Evolutionary conservation across 768 basidiomycete species (phyloP).

Genomic region (Rubroboletus satanas): DNA sequence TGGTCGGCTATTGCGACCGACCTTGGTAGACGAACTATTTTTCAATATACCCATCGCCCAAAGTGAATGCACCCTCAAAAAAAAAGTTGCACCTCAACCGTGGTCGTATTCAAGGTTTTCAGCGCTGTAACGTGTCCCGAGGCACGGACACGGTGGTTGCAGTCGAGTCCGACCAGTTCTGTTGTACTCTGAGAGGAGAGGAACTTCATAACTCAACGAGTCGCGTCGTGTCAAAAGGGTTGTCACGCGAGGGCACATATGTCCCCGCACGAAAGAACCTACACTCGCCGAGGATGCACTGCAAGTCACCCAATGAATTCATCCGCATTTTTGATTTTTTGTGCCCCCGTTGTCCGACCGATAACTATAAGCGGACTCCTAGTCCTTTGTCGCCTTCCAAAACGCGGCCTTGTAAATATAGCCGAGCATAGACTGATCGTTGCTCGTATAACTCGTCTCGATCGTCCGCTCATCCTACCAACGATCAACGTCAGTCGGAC

Average conservation of each 20-base stretch:
- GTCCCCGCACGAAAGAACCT: neutral
- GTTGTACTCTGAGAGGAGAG: neutral
- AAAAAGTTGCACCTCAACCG: neutral
- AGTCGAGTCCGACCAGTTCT: neutral
- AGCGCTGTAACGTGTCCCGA: neutral
- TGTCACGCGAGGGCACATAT: neutral
- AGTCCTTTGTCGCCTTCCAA: conserved; percentile 65
- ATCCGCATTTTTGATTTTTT: neutral
- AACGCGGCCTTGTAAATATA: conserved; percentile 84
- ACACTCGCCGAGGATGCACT: neutral
- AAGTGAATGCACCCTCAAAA: neutral
- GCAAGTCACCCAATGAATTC: neutral
- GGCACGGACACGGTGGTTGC: neutral
- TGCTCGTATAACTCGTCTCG: conserved; percentile 83
- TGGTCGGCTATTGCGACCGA: neutral
- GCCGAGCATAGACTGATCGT: conserved; percentile 73
- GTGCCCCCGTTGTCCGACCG: too few relatives aligned
- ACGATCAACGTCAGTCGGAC: neutral
- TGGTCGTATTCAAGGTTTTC: neutral
- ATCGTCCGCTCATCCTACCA: conserved; percentile 84
- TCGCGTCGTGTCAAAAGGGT: neutral
- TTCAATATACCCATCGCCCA: too few relatives aligned
- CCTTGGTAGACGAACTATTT: neutral
- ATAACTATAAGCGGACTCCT: neutral
- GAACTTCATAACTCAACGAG: neutral